Percentiles rank a stretch among this genome's conserved stretches.
Evolutionary conservation across 306 rosid genomes (phyloP).

Genomic region (Vigna mungo): DNA sequence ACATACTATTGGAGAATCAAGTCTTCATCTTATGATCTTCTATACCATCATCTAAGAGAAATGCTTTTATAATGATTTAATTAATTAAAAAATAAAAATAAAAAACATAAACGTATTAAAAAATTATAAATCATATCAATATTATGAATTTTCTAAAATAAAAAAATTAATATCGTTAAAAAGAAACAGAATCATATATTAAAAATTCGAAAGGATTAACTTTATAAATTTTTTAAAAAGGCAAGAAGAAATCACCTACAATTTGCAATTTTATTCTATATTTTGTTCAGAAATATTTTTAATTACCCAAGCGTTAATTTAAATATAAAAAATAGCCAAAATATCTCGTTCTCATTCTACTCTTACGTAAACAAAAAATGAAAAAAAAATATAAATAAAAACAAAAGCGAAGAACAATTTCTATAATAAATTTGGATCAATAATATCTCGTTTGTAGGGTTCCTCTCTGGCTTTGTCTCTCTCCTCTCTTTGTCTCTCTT

Average conservation of each 20-base stretch:
- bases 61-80: no score
- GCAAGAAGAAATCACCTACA: not conserved
- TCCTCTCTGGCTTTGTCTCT: slow-evolving; percentile 43
- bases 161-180: no score
- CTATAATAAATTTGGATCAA: slow-evolving; percentile 45
- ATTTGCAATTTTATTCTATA: not conserved
- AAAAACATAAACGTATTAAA: no score
- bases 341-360: not conserved
- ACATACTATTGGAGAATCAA: no score
- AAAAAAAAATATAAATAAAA: not conserved
- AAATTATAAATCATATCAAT: no score
- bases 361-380: not conserved
- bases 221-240: not conserved
- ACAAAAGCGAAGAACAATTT: slow-evolving; percentile 23
- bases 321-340: not conserved
- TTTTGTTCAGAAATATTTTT: not conserved
- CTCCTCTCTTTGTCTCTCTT: slow-evolving; percentile 32
- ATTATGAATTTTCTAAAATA: no score
- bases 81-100: no score
- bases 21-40: no score
- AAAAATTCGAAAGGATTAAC: no score
- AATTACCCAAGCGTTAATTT: no score
- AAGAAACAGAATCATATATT: no score
- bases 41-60: no score
- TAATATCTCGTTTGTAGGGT: slow-evolving; percentile 68